Conservation (phyloP, 805 yeast species). For the Metschnikowia santaceciliae region DNA sequence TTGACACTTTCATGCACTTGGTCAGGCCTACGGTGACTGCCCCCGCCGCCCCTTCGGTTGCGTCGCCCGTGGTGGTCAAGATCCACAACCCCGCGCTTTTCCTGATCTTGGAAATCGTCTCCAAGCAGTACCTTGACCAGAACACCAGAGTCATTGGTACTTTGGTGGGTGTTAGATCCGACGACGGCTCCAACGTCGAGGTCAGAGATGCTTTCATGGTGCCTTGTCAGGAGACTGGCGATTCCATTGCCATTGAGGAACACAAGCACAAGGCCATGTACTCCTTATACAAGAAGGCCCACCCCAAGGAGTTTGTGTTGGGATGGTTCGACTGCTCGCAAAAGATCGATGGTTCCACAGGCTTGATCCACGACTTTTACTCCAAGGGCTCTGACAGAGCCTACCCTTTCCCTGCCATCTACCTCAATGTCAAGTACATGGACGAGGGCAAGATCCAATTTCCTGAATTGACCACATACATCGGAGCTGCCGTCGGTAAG, state of each 20-base stretch:
- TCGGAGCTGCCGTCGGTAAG: conserved; percentile 69
- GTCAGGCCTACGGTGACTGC: conserved; percentile 49
- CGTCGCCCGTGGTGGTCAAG: conserved; percentile 49
- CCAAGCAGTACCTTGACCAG: conserved; percentile 40
- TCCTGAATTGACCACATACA: conserved; percentile 63
- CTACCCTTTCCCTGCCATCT: conserved; percentile 72
- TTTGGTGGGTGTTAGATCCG: conserved; percentile 74
- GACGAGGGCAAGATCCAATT: conserved; percentile 44
- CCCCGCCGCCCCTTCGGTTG: conserved; percentile 41
- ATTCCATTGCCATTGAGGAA: conserved; percentile 72
- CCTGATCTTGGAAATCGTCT: conserved; percentile 71
- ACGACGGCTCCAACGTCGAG: conserved; percentile 74
- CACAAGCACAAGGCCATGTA: conserved; percentile 68
- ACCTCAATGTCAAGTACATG: conserved; percentile 64
- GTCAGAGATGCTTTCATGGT: conserved; percentile 75
- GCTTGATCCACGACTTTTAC: conserved; percentile 77
- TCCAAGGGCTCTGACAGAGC: conserved; percentile 66
- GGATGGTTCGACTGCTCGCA: conserved; percentile 79
- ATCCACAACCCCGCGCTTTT: conserved; percentile 70
- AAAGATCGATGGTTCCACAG: conserved; percentile 65
- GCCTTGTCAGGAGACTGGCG: conserved; percentile 71
- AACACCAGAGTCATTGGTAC: conserved; percentile 73
- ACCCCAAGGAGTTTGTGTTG: conserved; percentile 71
- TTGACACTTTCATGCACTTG: conserved; percentile 38
- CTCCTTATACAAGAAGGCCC: conserved; percentile 69